phyloP scores from a whole-genome alignment of 2,329 filamentous ascomycete species.

The Monosporascus cannonballus region DNA sequence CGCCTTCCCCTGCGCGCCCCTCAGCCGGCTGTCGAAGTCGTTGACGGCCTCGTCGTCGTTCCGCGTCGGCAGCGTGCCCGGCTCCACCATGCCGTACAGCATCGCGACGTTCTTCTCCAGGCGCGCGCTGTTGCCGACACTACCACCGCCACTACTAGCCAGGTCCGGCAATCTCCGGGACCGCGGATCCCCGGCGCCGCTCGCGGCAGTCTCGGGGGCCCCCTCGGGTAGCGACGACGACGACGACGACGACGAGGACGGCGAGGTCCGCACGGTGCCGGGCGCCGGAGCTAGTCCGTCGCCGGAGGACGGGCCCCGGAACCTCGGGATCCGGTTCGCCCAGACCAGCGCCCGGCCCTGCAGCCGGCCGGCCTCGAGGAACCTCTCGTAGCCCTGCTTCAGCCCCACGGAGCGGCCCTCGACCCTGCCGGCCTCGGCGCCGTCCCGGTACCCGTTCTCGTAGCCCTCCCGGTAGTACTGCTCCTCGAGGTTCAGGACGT shows the following conservation, averaged over 20 bases:
- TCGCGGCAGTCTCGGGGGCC: conserved; percentile 3
- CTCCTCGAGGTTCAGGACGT: conserved; percentile 55
- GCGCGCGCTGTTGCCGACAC: conserved; percentile 48
- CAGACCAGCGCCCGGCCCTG: conserved; percentile 79
- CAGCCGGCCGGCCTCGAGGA: conserved; percentile 69
- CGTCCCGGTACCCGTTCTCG: conserved; percentile 67
- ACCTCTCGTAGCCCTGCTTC: conserved; percentile 91
- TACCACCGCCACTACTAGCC: conserved; percentile 38
- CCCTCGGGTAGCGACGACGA: background rate
- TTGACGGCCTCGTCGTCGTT: conserved; percentile 87
- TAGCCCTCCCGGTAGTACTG: conserved; percentile 80
- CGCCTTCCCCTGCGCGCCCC: conserved; percentile 74
- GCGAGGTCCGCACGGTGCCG: no score
- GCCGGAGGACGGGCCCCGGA: conserved; percentile 4
- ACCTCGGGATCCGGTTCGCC: conserved; percentile 59
- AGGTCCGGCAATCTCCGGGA: background rate
- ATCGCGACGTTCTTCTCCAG: conserved; percentile 71
- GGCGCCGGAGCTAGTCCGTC: background rate
- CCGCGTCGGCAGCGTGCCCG: conserved; percentile 66
- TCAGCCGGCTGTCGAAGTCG: conserved; percentile 81
- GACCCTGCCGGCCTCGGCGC: conserved; percentile 67
- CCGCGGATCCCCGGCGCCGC: no score
- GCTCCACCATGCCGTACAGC: conserved; percentile 73
- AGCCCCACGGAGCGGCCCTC: conserved; percentile 90
- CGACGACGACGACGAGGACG: conserved; percentile 2